Conservation (phyloP, 495 filamentous ascomycete species). For the Penicillium cataractarum region DNA sequence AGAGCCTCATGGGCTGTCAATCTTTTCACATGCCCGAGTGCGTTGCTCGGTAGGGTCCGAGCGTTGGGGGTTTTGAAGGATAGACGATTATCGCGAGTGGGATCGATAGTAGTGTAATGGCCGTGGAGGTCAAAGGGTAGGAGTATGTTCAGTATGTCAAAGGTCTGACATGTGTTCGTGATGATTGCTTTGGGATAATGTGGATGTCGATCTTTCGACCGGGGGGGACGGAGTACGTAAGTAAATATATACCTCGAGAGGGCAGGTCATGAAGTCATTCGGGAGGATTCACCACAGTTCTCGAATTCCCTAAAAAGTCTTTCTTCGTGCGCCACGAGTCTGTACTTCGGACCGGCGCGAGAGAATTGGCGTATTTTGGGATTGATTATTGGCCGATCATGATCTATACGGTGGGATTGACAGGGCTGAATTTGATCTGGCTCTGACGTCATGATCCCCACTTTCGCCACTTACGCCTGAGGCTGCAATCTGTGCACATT, state of each 20-base stretch:
- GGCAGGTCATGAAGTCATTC: slow-evolving; percentile 3
- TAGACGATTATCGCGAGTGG: no score
- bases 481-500: background rate
- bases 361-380: background rate
- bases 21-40: background rate
- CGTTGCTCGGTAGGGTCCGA: background rate
- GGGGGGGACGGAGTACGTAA: background rate
- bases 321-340: background rate
- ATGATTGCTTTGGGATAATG: background rate
- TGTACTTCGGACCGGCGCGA: background rate
- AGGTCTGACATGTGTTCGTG: background rate
- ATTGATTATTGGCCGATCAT: background rate
- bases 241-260: background rate
- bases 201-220: background rate
- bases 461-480: background rate
- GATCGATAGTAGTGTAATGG: background rate
- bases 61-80: background rate
- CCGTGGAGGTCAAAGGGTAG: background rate
- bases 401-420: background rate
- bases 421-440: background rate
- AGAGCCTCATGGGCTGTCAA: background rate
- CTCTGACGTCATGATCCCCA: background rate
- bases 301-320: background rate
- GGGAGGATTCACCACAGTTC: slow-evolving; percentile 1
- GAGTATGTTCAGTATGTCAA: background rate